Evolutionary conservation across 192 early-diverging fungal genomes (phyloP), one percentile per base, ranked within the genome.

Genomic region (Helicostylum pulchrum): DNA sequence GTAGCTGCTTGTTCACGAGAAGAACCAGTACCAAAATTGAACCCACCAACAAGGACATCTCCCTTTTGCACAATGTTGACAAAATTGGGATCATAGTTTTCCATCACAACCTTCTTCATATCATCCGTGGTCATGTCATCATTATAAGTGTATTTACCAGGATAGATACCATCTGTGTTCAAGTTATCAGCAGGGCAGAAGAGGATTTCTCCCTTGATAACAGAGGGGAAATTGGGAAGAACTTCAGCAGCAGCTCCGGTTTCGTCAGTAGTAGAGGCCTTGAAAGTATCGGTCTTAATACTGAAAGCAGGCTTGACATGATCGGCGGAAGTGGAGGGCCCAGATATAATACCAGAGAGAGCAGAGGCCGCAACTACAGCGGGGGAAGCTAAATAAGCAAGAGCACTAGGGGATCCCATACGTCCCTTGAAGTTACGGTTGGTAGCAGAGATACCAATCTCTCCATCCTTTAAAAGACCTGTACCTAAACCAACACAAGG

Each of bases 391-490:
- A 99, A 84, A 66, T 99, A 99, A 0, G 97, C 94, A 60, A 91
- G 82, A 0, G 97, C 94, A 36, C 71, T 83, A 50, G 93, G 93
- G 19, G 92, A 93, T 47, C 97, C 97, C 97, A 99, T 99, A 14
- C 97, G 86, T 51, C 97, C 97, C 80, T 99, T 99, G 80, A 93
- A 99, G 72, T 99, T 99, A 53, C 97, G 84, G 75, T 99, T 99
- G 20, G 97, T 97, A 15, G 97, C 97, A n/a, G 93, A 95, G 52
- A 99, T 97, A 21, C 97, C 95, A 7, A 97, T 92, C 76, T 97
- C 95, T 34, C 92, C 92, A 69, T 99, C 97, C 78, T 95, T 83
- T 45, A 99, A 83, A 61, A 99, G 77, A 23, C 95, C 97, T 15
- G 85, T 83, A 34, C 97, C 97, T 1, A 97, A 82, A 84, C 86